These are phyloP conservation scores for Ganoderma boninense DNA, from an alignment of 1,284 basidiomycete species.

Conservation along the genomic window DNA sequence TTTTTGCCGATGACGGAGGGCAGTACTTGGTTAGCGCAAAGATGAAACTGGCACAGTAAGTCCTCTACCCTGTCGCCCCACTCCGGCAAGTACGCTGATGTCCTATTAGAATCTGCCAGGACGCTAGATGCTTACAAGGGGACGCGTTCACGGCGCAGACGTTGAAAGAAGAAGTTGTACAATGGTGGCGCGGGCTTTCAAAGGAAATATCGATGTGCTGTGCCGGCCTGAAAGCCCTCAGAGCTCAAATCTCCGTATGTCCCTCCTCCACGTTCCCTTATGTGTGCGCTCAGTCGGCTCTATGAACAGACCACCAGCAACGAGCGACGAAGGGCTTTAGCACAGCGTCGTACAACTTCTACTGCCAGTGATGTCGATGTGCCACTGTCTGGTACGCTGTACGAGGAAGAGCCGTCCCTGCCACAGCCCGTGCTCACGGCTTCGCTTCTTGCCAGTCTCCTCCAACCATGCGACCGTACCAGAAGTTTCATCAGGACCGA, in stretches of 20 bases:
- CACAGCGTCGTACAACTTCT: background rate
- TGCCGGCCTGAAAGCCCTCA: background rate
- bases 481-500: background rate
- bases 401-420: background rate
- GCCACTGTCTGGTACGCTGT: background rate
- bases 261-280: background rate
- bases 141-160: background rate
- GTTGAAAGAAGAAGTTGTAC: background rate
- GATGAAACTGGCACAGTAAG: background rate
- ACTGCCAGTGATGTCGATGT: background rate
- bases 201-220: background rate
- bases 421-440: background rate
- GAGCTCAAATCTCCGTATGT: background rate
- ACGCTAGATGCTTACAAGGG: background rate
- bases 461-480: background rate
- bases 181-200: background rate
- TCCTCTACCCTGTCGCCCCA: background rate
- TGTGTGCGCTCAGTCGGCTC: background rate
- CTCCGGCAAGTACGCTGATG: background rate
- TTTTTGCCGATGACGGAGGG: background rate
- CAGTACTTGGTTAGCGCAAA: background rate
- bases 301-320: background rate
- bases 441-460: background rate
- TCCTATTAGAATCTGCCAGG: background rate
- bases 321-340: background rate